phyloP scores from a whole-genome alignment of 768 basidiomycete genomes.

The Termitomyces eurrhizus region DNA sequence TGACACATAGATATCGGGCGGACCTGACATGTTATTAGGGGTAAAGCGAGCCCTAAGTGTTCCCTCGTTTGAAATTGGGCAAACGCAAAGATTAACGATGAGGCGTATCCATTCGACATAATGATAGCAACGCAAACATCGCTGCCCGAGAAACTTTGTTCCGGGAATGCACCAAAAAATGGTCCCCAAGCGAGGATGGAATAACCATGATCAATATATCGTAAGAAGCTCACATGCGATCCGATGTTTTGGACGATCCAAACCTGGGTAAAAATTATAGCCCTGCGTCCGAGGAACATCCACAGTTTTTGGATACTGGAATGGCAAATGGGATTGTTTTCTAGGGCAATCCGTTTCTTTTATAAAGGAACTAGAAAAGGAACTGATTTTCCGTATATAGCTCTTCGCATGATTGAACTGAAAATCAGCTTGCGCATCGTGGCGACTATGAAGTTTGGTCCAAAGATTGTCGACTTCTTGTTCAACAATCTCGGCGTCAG shows the following conservation, averaged over 20 bases:
- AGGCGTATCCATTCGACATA: not conserved
- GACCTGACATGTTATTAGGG: not conserved
- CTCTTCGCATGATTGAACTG: not conserved
- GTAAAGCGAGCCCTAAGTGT: not conserved
- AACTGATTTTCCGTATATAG: not conserved
- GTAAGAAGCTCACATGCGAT: not conserved
- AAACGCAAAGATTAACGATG: not conserved
- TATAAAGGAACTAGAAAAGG: not conserved
- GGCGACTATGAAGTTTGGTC: not conserved
- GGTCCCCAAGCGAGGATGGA: not conserved
- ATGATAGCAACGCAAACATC: not conserved
- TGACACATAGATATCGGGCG: not conserved
- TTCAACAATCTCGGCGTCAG: not conserved
- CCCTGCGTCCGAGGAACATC: conserved; percentile 8
- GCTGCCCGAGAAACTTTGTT: not conserved
- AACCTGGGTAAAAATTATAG: not conserved
- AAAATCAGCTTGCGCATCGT: not conserved
- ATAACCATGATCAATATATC: not conserved
- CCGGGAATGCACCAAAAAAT: not conserved
- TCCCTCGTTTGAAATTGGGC: not conserved
- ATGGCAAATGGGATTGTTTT: not conserved
- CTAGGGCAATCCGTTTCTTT: not conserved
- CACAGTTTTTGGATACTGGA: not conserved
- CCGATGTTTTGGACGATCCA: not conserved
- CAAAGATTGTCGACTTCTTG: not conserved